phyloP scores from a whole-genome alignment of 1,139 yeast species.

The Sugiyamaella sp. region DNA sequence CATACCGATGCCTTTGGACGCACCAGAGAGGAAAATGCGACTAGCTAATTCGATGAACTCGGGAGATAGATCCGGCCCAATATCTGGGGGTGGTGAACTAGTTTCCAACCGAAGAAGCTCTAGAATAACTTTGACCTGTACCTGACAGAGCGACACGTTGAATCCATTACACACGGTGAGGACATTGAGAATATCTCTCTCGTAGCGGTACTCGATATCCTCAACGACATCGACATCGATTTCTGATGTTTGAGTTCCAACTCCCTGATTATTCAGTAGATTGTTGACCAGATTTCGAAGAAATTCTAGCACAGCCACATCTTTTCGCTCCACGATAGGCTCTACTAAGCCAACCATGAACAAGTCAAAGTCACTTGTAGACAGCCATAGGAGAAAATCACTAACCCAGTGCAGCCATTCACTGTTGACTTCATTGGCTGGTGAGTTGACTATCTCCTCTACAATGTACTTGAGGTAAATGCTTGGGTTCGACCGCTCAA shows the following conservation, averaged over 20 bases:
- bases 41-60: constrained; percentile 16
- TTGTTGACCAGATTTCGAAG: constrained; percentile 24
- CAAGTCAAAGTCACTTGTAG: constrained; percentile 25
- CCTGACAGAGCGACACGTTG: constrained; percentile 57
- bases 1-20: constrained; percentile 11
- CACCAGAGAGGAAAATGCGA: constrained; percentile 16
- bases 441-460: constrained; percentile 30
- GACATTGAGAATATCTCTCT: constrained; percentile 30
- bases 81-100: constrained; percentile 8
- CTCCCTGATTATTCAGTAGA: constrained; percentile 23
- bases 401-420: constrained; percentile 20
- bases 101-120: constrained; percentile 15
- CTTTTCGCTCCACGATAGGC: constrained; percentile 31
- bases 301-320: constrained; percentile 22
- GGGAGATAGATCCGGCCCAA: background rate
- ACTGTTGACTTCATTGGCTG: constrained; percentile 6
- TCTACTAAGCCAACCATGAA: constrained; percentile 29
- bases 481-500: constrained; percentile 30
- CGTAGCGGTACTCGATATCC: constrained; percentile 9
- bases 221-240: background rate
- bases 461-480: constrained; percentile 32
- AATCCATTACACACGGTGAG: constrained; percentile 49
- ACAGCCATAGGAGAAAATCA: constrained; percentile 28
- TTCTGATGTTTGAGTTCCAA: background rate
- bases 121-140: constrained; percentile 44